These are phyloP conservation scores for Epichloe bromicola DNA, from an alignment of 2,329 filamentous ascomycete genomes.

Conservation along the genomic window DNA sequence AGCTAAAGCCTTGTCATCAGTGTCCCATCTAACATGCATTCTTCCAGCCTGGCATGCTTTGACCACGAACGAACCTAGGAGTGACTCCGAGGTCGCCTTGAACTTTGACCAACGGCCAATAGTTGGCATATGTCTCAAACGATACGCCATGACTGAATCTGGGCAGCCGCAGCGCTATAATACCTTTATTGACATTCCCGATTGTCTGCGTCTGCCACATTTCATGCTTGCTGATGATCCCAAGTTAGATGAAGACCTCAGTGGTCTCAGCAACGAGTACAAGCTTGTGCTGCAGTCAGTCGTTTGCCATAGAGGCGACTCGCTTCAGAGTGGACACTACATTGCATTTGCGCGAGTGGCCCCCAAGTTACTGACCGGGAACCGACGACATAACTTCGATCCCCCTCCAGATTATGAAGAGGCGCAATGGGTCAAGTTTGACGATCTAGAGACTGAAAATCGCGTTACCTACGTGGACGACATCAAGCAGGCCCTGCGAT, in stretches of 20 bases:
- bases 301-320: conserved; percentile 80
- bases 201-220: conserved; percentile 67
- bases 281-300: conserved; percentile 85
- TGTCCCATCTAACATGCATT: not conserved
- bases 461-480: conserved; percentile 69
- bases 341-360: conserved; percentile 71
- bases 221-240: conserved; percentile 72
- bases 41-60: conserved; percentile 68
- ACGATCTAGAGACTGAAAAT: conserved; percentile 59
- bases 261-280: conserved; percentile 73
- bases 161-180: conserved; percentile 60
- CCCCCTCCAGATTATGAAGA: conserved; percentile 55
- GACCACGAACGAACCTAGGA: conserved; percentile 36
- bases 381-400: conserved; percentile 40
- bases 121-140: conserved; percentile 83
- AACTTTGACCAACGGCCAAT: conserved; percentile 81
- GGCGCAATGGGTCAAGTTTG: conserved; percentile 80
- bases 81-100: conserved; percentile 70
- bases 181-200: conserved; percentile 83
- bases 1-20: not conserved
- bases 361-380: conserved; percentile 46
- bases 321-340: conserved; percentile 83
- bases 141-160: conserved; percentile 59
- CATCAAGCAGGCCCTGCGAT: conserved; percentile 57
- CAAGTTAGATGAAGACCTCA: conserved; percentile 40